Percentiles rank a stretch among this genome's conserved stretches.
phyloP scores from a whole-genome alignment of 208 protist genomes.

The Wallacemonas rigidus region DNA sequence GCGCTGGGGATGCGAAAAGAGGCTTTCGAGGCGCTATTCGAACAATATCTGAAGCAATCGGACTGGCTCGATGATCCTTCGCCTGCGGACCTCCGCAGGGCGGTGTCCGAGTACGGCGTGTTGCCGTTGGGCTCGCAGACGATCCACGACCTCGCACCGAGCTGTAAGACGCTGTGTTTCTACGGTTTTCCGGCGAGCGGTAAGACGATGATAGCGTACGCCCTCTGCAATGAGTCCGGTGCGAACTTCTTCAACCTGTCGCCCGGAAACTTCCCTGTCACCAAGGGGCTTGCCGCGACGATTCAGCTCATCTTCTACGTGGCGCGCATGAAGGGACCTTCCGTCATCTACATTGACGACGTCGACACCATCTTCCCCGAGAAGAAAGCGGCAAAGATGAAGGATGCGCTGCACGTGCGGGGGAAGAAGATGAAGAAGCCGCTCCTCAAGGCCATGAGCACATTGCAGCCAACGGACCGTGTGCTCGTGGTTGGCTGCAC shows the following conservation, averaged over 20 bases:
- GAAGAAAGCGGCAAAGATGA: conserved; percentile 64
- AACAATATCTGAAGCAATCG: conserved; percentile 57
- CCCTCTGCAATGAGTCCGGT: conserved; percentile 84
- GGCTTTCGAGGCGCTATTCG: conserved; percentile 75
- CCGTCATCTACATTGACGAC: conserved; percentile 94
- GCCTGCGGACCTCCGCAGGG: conserved; percentile 74
- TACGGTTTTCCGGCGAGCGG: conserved; percentile 88
- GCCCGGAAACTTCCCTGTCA: conserved; percentile 74
- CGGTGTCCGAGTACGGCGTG: conserved; percentile 79
- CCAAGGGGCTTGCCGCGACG: conserved; percentile 72
- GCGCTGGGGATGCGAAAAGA: conserved; percentile 80
- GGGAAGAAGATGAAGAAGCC: conserved; percentile 93
- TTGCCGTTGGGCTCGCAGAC: conserved; percentile 91
- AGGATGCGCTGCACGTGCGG: conserved; percentile 56
- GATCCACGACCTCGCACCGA: conserved; percentile 85
- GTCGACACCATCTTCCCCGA: conserved; percentile 88
- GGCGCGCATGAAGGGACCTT: conserved; percentile 85
- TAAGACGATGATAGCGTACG: conserved; percentile 91
- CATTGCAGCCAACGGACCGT: conserved; percentile 84
- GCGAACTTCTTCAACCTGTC: conserved; percentile 94
- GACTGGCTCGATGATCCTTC: conserved; percentile 79
- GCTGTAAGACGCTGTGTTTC: conserved; percentile 68
- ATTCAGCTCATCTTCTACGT: conserved; percentile 92
- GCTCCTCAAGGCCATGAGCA: conserved; percentile 73
- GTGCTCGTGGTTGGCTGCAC: conserved; percentile 89